Base-by-base conservation (phyloP, 164 flowering plant species). In the Nymphaea colorata region DNA sequence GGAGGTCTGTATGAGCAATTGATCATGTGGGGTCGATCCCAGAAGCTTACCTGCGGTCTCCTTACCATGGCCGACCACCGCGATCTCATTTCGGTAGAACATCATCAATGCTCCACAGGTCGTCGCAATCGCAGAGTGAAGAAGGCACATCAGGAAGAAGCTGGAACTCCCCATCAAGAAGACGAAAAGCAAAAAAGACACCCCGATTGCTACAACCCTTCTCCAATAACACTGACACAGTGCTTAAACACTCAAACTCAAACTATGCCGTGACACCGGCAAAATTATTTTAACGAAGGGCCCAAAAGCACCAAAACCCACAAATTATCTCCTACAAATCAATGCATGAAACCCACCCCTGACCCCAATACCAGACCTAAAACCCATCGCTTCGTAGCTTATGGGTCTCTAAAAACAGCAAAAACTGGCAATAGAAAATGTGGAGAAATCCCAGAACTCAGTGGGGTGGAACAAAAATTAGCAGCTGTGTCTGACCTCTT, bases 21-120 rank as follows among this genome's bases (percentile, higher is more conserved):
- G 89, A 64, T 87, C 96, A 62, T 82, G 91, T 0, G 92, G 87
- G 12, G 89, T 85, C 2, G 90, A 89, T 2, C 92, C 96, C 59
- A 85, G 59, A 0, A 89, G 85, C 77, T 85, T 91, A 41, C 62
- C 79, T 3, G 93, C 90, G 7, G 75, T 82, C 70, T 86, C 91
- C 6, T n/a, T 66, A 71, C 92, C 92, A 65, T 84, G 87, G 2
- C 83, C 79, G 17, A 87, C 73, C 43, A 71, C 76, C 66, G 80
- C 82, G 66, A 87, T 70, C 73, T 88, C 86, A 6, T 85, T 73
- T 43, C 79, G 77, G 73, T 84, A 84, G 63, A 91, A 86, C 87
- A 91, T 91, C 87, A 91, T 87, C 42, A 84, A 47, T 14, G 77
- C 77, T 59, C 97, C 95, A 80, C 85, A 82, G 5, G 82, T 72